Conservation (phyloP, 192 early-diverging fungal species). For the Backusella sp. region DNA sequence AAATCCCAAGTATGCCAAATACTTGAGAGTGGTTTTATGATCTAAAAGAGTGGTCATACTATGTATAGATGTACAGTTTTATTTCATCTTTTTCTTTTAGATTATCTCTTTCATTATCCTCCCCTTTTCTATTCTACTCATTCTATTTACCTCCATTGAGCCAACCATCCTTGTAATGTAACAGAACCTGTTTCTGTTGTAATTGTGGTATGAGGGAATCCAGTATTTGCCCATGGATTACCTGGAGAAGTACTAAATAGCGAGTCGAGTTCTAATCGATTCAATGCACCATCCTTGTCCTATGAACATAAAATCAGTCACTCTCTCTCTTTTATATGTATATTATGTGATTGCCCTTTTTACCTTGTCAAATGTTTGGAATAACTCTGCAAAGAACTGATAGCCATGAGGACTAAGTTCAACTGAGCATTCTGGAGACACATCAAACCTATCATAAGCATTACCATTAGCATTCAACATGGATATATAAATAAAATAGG, state of each 20-base stretch:
- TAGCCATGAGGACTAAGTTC: conserved; percentile 94
- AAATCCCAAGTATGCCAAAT: conserved; percentile 96
- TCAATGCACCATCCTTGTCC: conserved; percentile 97
- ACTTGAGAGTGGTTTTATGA: conserved; percentile 85
- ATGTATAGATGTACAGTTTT: background rate
- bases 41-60: conserved; percentile 97
- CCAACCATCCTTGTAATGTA: conserved; percentile 94
- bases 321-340: background rate
- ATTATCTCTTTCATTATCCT: background rate
- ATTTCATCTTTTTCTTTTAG: background rate
- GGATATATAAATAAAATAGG: background rate
- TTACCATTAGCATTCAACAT: no score
- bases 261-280: conserved; percentile 75
- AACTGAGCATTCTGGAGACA: conserved; percentile 86
- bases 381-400: conserved; percentile 93
- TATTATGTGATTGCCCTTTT: background rate
- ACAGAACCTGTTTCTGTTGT: conserved; percentile 88
- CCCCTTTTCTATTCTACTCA: background rate
- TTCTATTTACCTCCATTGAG: conserved; percentile 88
- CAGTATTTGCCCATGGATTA: conserved; percentile 89
- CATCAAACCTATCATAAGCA: conserved; percentile 63
- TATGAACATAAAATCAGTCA: conserved; percentile 16
- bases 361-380: conserved; percentile 91
- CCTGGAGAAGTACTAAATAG: conserved; percentile 89
- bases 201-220: conserved; percentile 87